Evolutionary conservation across 2,329 filamentous ascomycete species (phyloP).

Genomic region (Phyllosticta paracitricarpa): DNA sequence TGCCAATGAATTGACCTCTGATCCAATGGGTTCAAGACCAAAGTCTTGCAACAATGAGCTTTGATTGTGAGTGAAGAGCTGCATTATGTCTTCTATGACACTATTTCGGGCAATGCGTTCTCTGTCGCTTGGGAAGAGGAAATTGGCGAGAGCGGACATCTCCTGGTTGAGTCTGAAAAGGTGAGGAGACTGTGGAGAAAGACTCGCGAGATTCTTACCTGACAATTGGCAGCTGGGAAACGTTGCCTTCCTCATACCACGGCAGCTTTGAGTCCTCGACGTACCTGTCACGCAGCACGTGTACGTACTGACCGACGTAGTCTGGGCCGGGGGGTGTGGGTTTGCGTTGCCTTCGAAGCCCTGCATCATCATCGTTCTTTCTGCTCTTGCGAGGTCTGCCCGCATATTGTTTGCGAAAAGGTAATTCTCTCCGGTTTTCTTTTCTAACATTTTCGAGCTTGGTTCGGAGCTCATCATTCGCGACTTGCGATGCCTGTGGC

Average conservation of each 20-base stretch:
- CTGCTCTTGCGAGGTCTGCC: neutral
- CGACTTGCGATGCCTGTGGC: neutral
- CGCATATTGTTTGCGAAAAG: neutral
- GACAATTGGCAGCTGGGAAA: neutral
- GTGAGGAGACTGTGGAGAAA: neutral
- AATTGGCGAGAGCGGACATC: constrained; percentile 36
- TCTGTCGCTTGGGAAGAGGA: constrained; percentile 31
- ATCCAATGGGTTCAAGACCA: constrained; percentile 41
- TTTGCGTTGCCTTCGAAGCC: neutral
- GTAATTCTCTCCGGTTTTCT: neutral
- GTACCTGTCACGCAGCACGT: neutral
- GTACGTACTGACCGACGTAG: neutral
- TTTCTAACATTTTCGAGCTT: neutral
- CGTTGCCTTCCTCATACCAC: neutral
- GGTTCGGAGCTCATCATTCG: neutral
- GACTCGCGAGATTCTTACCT: neutral
- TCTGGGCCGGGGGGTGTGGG: neutral
- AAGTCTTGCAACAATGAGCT: neutral
- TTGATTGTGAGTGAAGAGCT: constrained; percentile 3
- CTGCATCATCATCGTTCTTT: neutral
- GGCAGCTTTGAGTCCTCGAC: neutral
- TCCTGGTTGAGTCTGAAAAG: constrained; percentile 32
- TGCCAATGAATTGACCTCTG: constrained; percentile 42
- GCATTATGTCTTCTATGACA: constrained; percentile 17
- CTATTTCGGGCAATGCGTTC: constrained; percentile 33